Evolutionary conservation across 1,139 yeast genomes (phyloP), one percentile per base, ranked within the genome.

Genomic region (Taphrina populina): DNA sequence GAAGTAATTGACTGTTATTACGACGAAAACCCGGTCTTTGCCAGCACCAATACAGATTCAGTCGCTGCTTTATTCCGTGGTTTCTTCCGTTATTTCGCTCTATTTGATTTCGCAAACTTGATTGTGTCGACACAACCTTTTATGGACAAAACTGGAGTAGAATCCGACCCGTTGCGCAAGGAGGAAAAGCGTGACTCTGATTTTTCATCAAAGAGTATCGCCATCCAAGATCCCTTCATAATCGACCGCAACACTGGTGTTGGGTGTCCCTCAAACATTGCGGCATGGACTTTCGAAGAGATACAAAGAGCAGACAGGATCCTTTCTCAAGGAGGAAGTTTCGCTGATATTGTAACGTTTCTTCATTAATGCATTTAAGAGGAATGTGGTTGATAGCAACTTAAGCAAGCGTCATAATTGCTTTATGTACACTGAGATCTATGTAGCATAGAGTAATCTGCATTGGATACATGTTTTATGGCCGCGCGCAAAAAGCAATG

Each of bases 11-110:
- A 62, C 44, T 66, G 63, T 37, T 61, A 62, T 37, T 36, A 62
- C 21, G 59, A 59, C 15, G 53, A 37, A 15, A 35, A 57, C 8
- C 43, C 34, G 3, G 56, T 59, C 23, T 62, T 60, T 20, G 59
- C 57, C 15, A 41, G 44, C 15, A 39, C 26, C 17, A 64, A 64
- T 37, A 44, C 36, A 13, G 64, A 62, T 45, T 39, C 63, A 10
- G 46, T 61, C 7, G 65, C 64, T 13, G 40, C 40, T 17, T 54
- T 64, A 34, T 37, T 64, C 17, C 57, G 61, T 47, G 63, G 44
- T n/a, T 64, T 64, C 53, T 64, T 64, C 57, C 35, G 52, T 23
- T 63, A 61, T 57, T 64, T 62, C 44, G 62, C 63, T 23, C 60
- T 49, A 35, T 64, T 63, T 30, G 60, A 61, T 20, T 64, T 63